Conservation (phyloP, 805 yeast species). For the Myxozyma udenii region DNA sequence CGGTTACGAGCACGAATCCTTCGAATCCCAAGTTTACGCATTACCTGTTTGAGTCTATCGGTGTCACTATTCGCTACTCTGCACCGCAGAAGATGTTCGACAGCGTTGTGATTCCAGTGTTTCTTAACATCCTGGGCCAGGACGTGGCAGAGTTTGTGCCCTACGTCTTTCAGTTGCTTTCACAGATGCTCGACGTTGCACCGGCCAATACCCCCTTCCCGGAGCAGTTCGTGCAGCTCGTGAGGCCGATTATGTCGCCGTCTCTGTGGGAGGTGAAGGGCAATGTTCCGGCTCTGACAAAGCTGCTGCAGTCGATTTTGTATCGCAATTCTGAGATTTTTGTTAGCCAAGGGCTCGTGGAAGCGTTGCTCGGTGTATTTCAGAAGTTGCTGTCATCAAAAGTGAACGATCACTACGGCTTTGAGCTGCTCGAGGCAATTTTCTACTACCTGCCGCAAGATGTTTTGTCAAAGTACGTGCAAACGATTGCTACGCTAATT, state of each 20-base stretch:
- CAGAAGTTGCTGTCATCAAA: constrained; percentile 87
- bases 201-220: constrained; percentile 57
- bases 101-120: constrained; percentile 58
- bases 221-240: constrained; percentile 57
- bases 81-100: constrained; percentile 45
- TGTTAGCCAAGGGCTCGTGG: constrained; percentile 47
- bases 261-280: constrained; percentile 90
- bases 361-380: constrained; percentile 92
- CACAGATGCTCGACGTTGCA: constrained; percentile 65
- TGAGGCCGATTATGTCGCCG: constrained; percentile 85
- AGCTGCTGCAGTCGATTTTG: constrained; percentile 68
- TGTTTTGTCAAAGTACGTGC: constrained; percentile 52
- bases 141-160: constrained; percentile 95
- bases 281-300: constrained; percentile 87
- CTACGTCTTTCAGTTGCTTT: constrained; percentile 84
- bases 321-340: constrained; percentile 43
- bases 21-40: constrained; percentile 93
- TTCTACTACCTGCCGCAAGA: constrained; percentile 54
- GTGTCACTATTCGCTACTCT: constrained; percentile 61
- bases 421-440: constrained; percentile 75
- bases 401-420: constrained; percentile 74
- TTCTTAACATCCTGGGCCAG: constrained; percentile 64
- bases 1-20: constrained; percentile 78
- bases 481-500: constrained; percentile 71
- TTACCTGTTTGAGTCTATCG: constrained; percentile 83